phyloP scores from a whole-genome alignment of 2,329 filamentous ascomycete genomes.

The Pseudogymnoascus sp. region DNA sequence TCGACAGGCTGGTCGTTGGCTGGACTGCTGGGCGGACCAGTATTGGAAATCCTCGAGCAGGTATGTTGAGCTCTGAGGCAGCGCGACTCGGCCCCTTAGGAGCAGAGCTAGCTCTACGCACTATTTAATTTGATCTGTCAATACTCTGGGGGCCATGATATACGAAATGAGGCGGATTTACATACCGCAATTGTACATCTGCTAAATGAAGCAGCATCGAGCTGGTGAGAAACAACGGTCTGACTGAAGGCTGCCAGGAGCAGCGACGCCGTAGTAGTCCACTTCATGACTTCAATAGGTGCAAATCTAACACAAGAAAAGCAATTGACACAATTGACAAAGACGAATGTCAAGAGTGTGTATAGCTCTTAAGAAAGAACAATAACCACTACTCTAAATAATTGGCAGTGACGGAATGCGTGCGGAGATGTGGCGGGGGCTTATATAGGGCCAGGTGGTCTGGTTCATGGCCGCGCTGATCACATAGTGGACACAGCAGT shows the following conservation, averaged over 20 bases:
- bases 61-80: not conserved
- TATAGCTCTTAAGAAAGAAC: not conserved
- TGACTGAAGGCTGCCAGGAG: not conserved
- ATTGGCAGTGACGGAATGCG: not conserved
- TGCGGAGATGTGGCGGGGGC: not conserved
- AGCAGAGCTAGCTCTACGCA: not conserved
- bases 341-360: not conserved
- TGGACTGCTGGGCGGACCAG: constrained; percentile 28
- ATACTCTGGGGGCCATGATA: not conserved
- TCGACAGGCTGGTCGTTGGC: constrained; percentile 29
- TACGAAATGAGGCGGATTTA: not conserved
- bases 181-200: not conserved
- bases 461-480: not conserved
- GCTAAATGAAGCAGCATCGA: not conserved
- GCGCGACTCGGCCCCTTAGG: not conserved
- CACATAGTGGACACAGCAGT: not conserved
- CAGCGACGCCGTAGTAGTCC: not conserved
- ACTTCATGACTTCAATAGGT: not conserved
- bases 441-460: not conserved
- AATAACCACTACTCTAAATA: not conserved
- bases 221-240: not conserved
- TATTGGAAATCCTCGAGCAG: constrained; percentile 18
- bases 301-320: not conserved
- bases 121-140: not conserved
- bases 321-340: not conserved